Percentiles rank a stretch among this genome's conserved stretches.
Evolutionary conservation across 306 rosid species (phyloP).

Genomic region (Fagus crenata): DNA sequence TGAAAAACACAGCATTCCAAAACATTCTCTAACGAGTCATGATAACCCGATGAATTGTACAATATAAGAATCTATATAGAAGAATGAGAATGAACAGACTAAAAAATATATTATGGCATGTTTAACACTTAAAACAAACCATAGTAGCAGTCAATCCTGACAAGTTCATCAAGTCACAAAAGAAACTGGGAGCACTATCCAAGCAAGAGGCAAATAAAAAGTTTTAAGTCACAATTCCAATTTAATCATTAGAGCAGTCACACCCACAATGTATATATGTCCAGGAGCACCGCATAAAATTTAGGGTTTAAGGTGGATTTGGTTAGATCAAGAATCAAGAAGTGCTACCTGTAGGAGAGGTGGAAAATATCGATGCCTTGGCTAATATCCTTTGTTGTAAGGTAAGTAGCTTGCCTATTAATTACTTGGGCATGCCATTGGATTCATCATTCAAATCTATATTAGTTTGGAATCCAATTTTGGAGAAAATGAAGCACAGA

Average conservation of each 20-base stretch:
- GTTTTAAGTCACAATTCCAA: background rate
- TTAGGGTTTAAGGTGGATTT: background rate
- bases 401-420: too few relatives aligned
- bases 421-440: too few relatives aligned
- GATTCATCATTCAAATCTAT: too few relatives aligned
- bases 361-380: too few relatives aligned
- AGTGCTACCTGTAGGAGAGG: too few relatives aligned
- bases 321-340: background rate
- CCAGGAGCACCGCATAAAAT: background rate
- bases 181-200: background rate
- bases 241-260: background rate
- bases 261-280: background rate
- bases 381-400: too few relatives aligned
- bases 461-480: too few relatives aligned
- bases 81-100: background rate
- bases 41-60: background rate
- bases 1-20: background rate
- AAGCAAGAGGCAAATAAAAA: background rate
- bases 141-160: background rate
- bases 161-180: background rate
- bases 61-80: background rate
- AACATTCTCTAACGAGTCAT: background rate
- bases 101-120: background rate
- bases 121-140: background rate
- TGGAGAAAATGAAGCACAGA: too few relatives aligned